These are phyloP conservation scores for Eimeria necatrix DNA, from an alignment of 169 alveolate genomes.

Conservation along the genomic window DNA sequence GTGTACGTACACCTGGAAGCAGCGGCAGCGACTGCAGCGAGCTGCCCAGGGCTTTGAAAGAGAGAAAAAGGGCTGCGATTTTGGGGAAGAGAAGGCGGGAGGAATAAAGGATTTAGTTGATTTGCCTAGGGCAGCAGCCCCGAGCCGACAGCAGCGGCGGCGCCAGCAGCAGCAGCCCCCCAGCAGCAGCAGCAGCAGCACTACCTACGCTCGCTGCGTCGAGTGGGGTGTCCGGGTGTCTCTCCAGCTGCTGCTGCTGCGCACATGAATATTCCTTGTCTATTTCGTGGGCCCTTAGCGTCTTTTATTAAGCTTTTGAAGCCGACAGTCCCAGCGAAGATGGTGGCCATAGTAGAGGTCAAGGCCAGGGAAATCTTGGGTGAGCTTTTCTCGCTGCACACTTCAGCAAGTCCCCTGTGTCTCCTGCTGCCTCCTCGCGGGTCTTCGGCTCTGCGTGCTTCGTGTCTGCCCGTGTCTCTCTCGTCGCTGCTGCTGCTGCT, in stretches of 20 bases:
- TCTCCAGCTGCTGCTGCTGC: neutral
- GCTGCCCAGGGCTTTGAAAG: neutral
- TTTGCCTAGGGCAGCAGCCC: no score
- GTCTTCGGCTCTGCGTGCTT: neutral
- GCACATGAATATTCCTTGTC: neutral
- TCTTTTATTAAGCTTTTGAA: no score
- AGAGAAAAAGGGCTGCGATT: neutral
- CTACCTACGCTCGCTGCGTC: neutral
- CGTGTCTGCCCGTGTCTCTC: neutral
- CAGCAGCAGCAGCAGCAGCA: slow-evolving; percentile 1
- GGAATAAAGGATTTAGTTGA: no score
- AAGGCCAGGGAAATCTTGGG: slow-evolving; percentile 71
- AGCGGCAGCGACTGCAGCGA: neutral
- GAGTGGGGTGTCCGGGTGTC: neutral
- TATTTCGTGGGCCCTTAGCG: neutral
- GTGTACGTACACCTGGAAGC: neutral
- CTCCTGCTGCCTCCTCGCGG: neutral
- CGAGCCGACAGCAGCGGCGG: no score
- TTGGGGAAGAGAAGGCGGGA: neutral
- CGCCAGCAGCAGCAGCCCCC: neutral
- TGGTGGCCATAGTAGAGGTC: slow-evolving; percentile 70
- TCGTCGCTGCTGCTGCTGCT: neutral
- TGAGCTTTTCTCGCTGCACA: neutral
- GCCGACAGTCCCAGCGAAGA: neutral
- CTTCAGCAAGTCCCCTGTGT: neutral